Percentiles rank a stretch among this genome's conserved stretches.
These are phyloP conservation scores for Pseudoscleropodium purum DNA, from an alignment of 225 moss, liverwort and hornwort genomes.

Conservation along the genomic window DNA sequence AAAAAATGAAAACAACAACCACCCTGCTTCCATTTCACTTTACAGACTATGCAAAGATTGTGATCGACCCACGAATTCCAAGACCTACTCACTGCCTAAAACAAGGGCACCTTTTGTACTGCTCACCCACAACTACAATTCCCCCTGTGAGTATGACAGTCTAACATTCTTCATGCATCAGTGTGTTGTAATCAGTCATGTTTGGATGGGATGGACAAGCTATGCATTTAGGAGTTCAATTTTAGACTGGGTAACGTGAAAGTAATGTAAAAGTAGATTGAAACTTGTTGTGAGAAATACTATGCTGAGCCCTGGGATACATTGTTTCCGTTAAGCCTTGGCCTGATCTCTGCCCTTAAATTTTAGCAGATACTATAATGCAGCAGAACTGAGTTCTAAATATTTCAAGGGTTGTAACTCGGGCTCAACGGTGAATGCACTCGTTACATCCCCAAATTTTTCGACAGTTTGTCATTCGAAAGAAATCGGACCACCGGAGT, in stretches of 20 bases:
- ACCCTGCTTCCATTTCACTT: no score
- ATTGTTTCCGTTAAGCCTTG: not conserved
- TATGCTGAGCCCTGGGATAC: not conserved
- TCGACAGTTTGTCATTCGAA: not conserved
- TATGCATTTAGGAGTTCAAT: not conserved
- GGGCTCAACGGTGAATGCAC: no score
- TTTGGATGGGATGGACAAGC: not conserved
- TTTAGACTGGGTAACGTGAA: not conserved
- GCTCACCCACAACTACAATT: not conserved
- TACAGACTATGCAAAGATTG: not conserved
- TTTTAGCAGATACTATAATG: not conserved
- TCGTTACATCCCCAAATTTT: not conserved
- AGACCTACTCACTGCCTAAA: not conserved
- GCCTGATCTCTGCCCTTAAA: fast-evolving
- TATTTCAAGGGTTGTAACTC: not conserved
- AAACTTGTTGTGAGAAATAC: not conserved
- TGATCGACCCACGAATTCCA: not conserved
- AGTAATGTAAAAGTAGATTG: not conserved
- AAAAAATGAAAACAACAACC: no score
- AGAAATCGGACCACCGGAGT: no score
- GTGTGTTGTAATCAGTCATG: not conserved
- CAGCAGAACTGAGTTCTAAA: not conserved
- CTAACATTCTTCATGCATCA: not conserved
- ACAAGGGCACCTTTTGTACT: not conserved
- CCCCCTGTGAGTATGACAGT: no score